Evolutionary conservation across 108 stramenopile species (phyloP).

Genomic region (Aurantiochytrium sp.): DNA sequence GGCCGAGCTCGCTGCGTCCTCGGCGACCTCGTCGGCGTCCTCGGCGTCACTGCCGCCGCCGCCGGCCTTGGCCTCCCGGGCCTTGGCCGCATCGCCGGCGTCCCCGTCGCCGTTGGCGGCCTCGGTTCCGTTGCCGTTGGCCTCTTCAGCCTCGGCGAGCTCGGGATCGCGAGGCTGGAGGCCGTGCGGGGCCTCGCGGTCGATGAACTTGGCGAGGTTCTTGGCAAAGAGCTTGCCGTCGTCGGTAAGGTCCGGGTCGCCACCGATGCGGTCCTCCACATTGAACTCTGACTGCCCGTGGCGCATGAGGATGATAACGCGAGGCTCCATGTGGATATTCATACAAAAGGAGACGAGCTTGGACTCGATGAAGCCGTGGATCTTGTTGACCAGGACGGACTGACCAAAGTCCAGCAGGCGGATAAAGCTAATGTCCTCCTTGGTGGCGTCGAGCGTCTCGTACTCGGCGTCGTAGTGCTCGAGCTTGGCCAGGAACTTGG

Average conservation of each 20-base stretch:
- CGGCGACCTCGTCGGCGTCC: not conserved
- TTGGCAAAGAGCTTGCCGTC: conserved; percentile 39
- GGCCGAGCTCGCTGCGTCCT: not conserved
- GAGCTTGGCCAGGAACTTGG: conserved; percentile 75
- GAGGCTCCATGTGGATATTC: conserved; percentile 35
- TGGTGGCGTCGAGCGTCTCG: conserved; percentile 67
- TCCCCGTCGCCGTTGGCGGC: not conserved
- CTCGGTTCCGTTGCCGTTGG: too few relatives aligned
- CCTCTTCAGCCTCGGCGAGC: not conserved
- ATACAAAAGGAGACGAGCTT: conserved; percentile 43
- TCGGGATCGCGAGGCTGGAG: not conserved
- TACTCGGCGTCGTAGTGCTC: conserved; percentile 75
- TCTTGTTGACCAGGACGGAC: conserved; percentile 27
- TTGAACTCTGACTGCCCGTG: conserved; percentile 47
- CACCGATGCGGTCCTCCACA: conserved; percentile 34
- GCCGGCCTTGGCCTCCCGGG: not conserved
- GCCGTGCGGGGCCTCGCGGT: not conserved
- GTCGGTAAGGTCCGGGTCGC: conserved; percentile 37
- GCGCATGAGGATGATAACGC: conserved; percentile 30
- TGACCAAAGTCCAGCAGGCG: conserved; percentile 19
- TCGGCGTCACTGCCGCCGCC: not conserved
- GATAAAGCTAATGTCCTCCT: conserved; percentile 23
- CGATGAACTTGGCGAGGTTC: conserved; percentile 42
- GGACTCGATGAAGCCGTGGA: conserved; percentile 36
- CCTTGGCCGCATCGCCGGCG: not conserved